Evolutionary conservation across 1,284 basidiomycete genomes (phyloP), one percentile per base, ranked within the genome.

Genomic region (Rhizoctonia solani): DNA sequence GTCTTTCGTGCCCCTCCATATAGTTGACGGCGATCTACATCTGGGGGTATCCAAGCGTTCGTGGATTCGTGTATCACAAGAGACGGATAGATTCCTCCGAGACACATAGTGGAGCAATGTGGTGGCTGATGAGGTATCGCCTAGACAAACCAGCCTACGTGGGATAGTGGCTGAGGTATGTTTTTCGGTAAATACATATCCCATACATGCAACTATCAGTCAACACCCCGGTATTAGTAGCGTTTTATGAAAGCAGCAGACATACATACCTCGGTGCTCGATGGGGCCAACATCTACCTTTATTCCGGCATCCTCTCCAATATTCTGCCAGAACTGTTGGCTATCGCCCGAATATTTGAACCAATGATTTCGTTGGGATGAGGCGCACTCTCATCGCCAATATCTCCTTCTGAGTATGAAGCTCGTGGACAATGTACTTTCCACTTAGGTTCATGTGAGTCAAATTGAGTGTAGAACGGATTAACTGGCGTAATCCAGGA

Each of bases 371-470:
- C 92, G 72, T 85, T 92, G 23, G 77, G 76, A 73, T 91, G 87
- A 69, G 89, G 75, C 81, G 66, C 87, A 84, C 13, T 79, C 16
- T 42, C 37, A 19, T 4, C 8, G 27, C 14, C 16, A 8, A 13
- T 3, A 30, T 25, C 27, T 2, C 21, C 29, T 16, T 19, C 79
- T 0, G 78, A 72, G 30, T 79, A 14, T 95, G 79, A 0, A 96
- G 82, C 75, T 96, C 94, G 75, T 96, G 92, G 0, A 94, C 90
- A 19, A 83, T 85, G 73, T 88, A 95, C 11, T 82, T 85, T 32
- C 89, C 86, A 0, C 83, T 79, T 1, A 88, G 85, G 37, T 79
- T 82, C 5, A 86, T 87, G 41, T 84, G 78, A 0, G 93, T 94
- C 76, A 92, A 81, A 39, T 82, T 81, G 69, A 95, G 80, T 47